Evolutionary conservation across 768 basidiomycete genomes (phyloP).

Genomic region (Suillus hirtellus): DNA sequence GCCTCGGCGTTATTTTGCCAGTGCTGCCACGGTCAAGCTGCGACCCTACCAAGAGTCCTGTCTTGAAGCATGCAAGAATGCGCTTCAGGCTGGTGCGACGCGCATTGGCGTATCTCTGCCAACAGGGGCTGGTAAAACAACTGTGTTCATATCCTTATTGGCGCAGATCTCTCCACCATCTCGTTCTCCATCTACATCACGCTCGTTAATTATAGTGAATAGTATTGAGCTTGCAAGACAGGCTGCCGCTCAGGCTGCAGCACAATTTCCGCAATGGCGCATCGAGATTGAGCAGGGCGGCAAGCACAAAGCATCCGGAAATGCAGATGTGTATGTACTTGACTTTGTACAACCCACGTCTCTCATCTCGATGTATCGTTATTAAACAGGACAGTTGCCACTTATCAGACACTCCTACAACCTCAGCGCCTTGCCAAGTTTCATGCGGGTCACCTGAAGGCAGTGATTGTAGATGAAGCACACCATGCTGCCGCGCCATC

Average conservation of each 20-base stretch:
- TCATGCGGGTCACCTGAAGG: slow-evolving; percentile 62
- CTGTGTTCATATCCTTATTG: slow-evolving; percentile 85
- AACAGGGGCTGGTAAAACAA: slow-evolving; percentile 88
- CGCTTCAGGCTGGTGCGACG: slow-evolving; percentile 63
- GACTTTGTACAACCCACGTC: neutral
- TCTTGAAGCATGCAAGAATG: slow-evolving; percentile 71
- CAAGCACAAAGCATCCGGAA: slow-evolving; percentile 72
- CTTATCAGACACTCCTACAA: slow-evolving; percentile 81
- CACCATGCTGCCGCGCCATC: slow-evolving; percentile 94
- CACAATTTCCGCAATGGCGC: slow-evolving; percentile 67
- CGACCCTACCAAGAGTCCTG: slow-evolving; percentile 91
- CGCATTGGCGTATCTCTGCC: slow-evolving; percentile 85
- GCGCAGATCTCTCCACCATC: slow-evolving; percentile 55
- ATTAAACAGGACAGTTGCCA: slow-evolving; percentile 71
- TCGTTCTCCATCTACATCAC: slow-evolving; percentile 44
- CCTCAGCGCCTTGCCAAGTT: slow-evolving; percentile 72
- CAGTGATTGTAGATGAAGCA: slow-evolving; percentile 88
- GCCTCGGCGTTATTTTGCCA: slow-evolving; percentile 14
- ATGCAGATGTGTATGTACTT: slow-evolving; percentile 72
- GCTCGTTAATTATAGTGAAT: slow-evolving; percentile 84
- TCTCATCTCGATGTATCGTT: slow-evolving; percentile 1
- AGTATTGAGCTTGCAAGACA: slow-evolving; percentile 88
- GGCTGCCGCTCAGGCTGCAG: slow-evolving; percentile 69
- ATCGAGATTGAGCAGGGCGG: slow-evolving; percentile 93
- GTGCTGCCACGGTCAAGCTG: slow-evolving; percentile 32